Evolutionary conservation across 768 basidiomycete genomes (phyloP), one percentile per base, ranked within the genome.

Genomic region (Aureoboletus auriporus): DNA sequence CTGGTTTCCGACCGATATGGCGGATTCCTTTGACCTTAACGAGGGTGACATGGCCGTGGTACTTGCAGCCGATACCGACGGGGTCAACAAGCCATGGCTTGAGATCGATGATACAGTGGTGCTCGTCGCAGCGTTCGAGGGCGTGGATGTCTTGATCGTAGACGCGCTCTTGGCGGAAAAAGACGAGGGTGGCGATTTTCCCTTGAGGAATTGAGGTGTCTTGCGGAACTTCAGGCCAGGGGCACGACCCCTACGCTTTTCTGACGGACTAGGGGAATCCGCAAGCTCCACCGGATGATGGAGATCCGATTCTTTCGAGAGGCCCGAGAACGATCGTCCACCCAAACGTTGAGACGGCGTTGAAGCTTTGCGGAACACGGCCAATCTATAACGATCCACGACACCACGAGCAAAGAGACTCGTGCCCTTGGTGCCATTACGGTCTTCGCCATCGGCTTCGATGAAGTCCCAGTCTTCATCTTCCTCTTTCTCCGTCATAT

Each of bases 391-490:
- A 46, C 86, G 77, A 64, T 95, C 92, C 44, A 93, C 89, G 41
- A 93, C 88, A 6, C 92, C 92, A n/a, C 91, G 82, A 37, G 92
- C 86, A 61, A 93, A 93, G 34, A 93, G 75, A 61, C 85, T 93
- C 16, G 82, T 79, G 7, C 83, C 89, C 60, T 84, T 83, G 23
- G 84, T 71, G 14, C 90, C 89, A 52, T 93, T 92, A 51, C 83
- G 76, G 49, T 91, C 90, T 61, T 90, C 89, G n/a, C 81, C 83
- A 54, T 86, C 85, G 6, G 71, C 87, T 34, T 92, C 89, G 51
- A 95, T 77, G 53, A 93, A 80, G 76, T 93, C 92, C 92, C 93
- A 95, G 48, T 93, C 92, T 36, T 91, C 87, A 43, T 92, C 90
- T 46, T 84, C 82, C 16, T 69, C 68, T 44, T 47, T 69, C 57